Conservation (phyloP, 1,284 basidiomycete species). For the Sanguinoderma infundibulare region DNA sequence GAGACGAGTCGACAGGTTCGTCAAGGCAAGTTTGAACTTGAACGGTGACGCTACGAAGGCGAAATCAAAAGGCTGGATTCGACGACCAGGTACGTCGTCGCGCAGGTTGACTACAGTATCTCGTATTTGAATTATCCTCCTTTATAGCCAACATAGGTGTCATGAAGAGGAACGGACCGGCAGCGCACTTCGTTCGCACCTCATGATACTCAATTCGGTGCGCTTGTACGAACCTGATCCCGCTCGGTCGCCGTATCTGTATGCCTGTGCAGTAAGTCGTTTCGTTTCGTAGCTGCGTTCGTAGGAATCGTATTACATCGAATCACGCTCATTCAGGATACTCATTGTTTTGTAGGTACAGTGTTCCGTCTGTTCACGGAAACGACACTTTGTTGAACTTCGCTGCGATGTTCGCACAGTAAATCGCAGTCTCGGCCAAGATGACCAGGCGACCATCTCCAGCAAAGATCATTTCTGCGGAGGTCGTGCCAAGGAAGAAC, state of each 20-base stretch:
- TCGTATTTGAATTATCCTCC: too few relatives aligned
- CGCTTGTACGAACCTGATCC: too few relatives aligned
- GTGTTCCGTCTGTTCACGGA: conserved; percentile 8
- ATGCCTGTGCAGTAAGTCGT: too few relatives aligned
- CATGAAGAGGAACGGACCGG: conserved; percentile 36
- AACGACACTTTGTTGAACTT: conserved; percentile 37
- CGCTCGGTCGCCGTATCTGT: too few relatives aligned
- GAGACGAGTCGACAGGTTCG: conserved; percentile 31
- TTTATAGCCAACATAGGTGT: conserved; percentile 35
- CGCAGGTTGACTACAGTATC: not conserved
- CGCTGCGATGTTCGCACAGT: conserved; percentile 59
- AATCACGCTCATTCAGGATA: not conserved
- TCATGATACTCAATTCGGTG: conserved; percentile 4
- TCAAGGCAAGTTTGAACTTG: conserved; percentile 34
- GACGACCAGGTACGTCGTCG: conserved; percentile 34
- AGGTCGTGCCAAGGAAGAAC: conserved; percentile 64
- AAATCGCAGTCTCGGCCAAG: conserved; percentile 69
- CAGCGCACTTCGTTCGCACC: conserved; percentile 34
- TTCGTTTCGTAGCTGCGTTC: too few relatives aligned
- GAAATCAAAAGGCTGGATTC: conserved; percentile 38
- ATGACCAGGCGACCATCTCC: conserved; percentile 67
- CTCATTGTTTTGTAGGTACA: not conserved
- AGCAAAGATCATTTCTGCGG: conserved; percentile 74
- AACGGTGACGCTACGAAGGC: conserved; percentile 26
- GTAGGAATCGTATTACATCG: too few relatives aligned